phyloP scores from a whole-genome alignment of 2,329 filamentous ascomycete genomes.

The Daldinia sp. region DNA sequence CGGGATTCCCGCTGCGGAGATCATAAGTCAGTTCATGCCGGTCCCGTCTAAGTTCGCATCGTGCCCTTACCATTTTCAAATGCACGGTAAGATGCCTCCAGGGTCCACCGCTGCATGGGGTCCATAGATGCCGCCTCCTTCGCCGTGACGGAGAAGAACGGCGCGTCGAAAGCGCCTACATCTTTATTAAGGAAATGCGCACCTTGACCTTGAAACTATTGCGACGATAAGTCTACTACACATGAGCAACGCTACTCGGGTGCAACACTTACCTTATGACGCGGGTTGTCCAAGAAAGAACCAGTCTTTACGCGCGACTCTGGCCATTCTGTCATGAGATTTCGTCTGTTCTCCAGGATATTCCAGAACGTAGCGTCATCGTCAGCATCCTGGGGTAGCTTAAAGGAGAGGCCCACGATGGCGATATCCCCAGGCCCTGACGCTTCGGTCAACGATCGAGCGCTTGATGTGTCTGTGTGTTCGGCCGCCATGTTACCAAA shows the following conservation, averaged over 20 bases:
- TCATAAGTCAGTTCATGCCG: constrained; percentile 8
- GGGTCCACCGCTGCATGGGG: constrained; percentile 16
- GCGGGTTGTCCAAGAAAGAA: constrained; percentile 15
- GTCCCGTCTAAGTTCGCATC: background rate
- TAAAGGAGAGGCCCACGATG: constrained; percentile 44
- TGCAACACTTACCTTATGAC: constrained; percentile 1
- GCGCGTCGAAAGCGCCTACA: constrained; percentile 17
- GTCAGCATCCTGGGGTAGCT: constrained; percentile 52
- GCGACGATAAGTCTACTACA: background rate
- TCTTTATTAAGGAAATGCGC: constrained; percentile 18
- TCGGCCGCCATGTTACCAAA: constrained; percentile 4
- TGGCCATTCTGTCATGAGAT: constrained; percentile 52
- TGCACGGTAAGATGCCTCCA: constrained; percentile 17
- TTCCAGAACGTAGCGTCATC: constrained; percentile 53
- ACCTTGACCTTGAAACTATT: constrained; percentile 17
- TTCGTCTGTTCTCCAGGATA: constrained; percentile 47
- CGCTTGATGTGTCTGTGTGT: constrained; percentile 9
- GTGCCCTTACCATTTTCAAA: constrained; percentile 18
- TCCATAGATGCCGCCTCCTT: constrained; percentile 21
- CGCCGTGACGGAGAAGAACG: constrained; percentile 23
- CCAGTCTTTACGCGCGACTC: constrained; percentile 45
- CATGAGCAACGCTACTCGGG: background rate
- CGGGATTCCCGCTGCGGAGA: constrained; percentile 29
- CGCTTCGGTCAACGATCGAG: constrained; percentile 2
- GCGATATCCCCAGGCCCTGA: constrained; percentile 21